Evolutionary conservation across 2,329 filamentous ascomycete genomes (phyloP).

Genomic region (Scytalidium lignicola): DNA sequence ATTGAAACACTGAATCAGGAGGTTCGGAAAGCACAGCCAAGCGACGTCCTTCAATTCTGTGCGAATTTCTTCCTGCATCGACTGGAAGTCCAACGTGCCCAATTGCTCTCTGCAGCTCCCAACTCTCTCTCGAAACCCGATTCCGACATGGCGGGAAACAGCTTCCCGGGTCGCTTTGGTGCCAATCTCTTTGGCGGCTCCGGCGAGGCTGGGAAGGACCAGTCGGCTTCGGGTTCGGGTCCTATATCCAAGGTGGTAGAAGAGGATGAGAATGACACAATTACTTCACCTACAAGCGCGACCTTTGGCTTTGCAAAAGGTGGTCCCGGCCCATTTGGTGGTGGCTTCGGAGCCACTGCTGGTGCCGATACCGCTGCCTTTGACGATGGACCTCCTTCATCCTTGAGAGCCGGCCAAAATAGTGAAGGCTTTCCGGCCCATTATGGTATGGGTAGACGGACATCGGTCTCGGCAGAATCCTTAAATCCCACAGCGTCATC

Average conservation of each 20-base stretch:
- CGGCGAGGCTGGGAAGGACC: conserved; percentile 17
- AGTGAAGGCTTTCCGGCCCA: conserved; percentile 77
- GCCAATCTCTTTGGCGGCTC: conserved; percentile 70
- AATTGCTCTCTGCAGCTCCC: conserved; percentile 46
- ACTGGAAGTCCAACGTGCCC: conserved; percentile 59
- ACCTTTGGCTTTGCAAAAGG: conserved; percentile 43
- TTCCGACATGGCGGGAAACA: conserved; percentile 62
- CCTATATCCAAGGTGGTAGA: conserved; percentile 45
- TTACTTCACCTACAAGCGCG: conserved; percentile 68
- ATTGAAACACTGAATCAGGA: conserved; percentile 59
- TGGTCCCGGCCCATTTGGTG: conserved; percentile 29
- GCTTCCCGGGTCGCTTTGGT: conserved; percentile 69
- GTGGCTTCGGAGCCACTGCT: conserved; percentile 42
- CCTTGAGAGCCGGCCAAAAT: conserved; percentile 29
- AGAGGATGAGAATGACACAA: conserved; percentile 67
- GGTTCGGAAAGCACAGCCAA: conserved; percentile 51
- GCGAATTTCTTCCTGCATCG: conserved; percentile 62
- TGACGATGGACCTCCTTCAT: conserved; percentile 39
- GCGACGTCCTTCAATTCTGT: conserved; percentile 66
- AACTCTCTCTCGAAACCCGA: conserved; percentile 12
- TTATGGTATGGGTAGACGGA: conserved; percentile 89
- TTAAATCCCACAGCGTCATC: conserved; percentile 81
- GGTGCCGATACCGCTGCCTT: conserved; percentile 25
- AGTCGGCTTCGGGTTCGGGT: conserved; percentile 49
- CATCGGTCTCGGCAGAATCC: conserved; percentile 94